Conservation (phyloP, 1,284 basidiomycete species). For the Wolfiporia cocos region DNA sequence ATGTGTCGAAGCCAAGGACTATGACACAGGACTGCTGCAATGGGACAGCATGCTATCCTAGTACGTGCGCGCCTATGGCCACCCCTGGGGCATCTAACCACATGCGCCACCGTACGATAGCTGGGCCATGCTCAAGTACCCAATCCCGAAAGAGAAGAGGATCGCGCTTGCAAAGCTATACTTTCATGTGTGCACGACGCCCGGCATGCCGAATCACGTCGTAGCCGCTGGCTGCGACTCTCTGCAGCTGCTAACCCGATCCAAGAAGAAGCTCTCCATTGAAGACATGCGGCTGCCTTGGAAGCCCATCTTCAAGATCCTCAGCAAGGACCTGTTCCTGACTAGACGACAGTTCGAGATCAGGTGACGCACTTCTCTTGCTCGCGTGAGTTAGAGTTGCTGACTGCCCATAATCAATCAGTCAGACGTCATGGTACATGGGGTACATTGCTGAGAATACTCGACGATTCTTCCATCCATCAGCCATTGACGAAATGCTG, state of each 20-base stretch:
- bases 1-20: slow-evolving; percentile 77
- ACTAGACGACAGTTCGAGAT: slow-evolving; percentile 80
- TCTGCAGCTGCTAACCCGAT: slow-evolving; percentile 50
- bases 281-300: slow-evolving; percentile 86
- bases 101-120: slow-evolving; percentile 32
- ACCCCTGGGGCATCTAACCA: slow-evolving; percentile 3
- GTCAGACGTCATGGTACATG: slow-evolving; percentile 77
- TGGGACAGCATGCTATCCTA: slow-evolving; percentile 77
- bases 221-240: slow-evolving; percentile 55
- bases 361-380: slow-evolving; percentile 39
- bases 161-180: slow-evolving; percentile 78
- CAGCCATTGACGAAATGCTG: slow-evolving; percentile 89
- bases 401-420: slow-evolving; percentile 21
- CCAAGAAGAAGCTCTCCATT: slow-evolving; percentile 72
- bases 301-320: slow-evolving; percentile 79
- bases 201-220: slow-evolving; percentile 55
- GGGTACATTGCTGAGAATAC: slow-evolving; percentile 81
- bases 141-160: slow-evolving; percentile 76
- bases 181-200: slow-evolving; percentile 58
- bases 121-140: slow-evolving; percentile 82
- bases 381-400: not conserved
- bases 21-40: slow-evolving; percentile 68
- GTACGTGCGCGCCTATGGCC: slow-evolving; percentile 36
- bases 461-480: slow-evolving; percentile 87
- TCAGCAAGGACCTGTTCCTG: slow-evolving; percentile 80